These are phyloP conservation scores for Dictyostelium discoideum DNA, from an alignment of 78 protist species.

Conservation along the genomic window DNA sequence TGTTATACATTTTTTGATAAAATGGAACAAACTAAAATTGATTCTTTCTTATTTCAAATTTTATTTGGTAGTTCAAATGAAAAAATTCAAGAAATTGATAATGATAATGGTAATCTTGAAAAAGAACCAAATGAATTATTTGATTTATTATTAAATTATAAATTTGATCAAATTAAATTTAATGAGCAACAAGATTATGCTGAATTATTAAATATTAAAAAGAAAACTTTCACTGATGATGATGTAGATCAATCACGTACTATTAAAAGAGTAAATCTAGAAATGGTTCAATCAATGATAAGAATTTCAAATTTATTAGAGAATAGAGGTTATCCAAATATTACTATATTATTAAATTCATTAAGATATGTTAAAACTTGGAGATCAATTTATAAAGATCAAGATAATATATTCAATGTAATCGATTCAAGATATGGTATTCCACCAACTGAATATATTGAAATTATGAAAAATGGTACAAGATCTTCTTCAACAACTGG, in stretches of 20 bases:
- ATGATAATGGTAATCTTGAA: not conserved
- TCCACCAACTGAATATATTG: slow-evolving; percentile 68
- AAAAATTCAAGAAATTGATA: not conserved
- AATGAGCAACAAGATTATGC: not conserved
- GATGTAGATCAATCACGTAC: not conserved
- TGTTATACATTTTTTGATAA: slow-evolving; percentile 30
- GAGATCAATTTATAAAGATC: slow-evolving; percentile 3
- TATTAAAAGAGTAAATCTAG: not conserved
- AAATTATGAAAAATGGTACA: slow-evolving; percentile 7
- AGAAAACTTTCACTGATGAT: not conserved
- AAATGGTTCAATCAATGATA: not conserved
- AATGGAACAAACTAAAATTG: slow-evolving; percentile 42
- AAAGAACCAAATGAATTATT: not conserved
- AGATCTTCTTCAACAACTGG: not conserved
- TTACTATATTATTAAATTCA: not conserved
- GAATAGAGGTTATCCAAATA: slow-evolving; percentile 60
- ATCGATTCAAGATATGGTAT: slow-evolving; percentile 68
- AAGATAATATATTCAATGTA: not conserved
- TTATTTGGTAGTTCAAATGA: not conserved
- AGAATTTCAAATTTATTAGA: slow-evolving; percentile 33
- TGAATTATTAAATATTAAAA: not conserved
- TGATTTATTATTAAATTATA: not conserved
- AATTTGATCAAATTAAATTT: not conserved
- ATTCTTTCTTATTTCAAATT: slow-evolving; percentile 6
- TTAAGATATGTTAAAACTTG: slow-evolving; percentile 28